Evolutionary conservation across 305 asterid species (phyloP).

Genomic region (Fraxinus velutina): DNA sequence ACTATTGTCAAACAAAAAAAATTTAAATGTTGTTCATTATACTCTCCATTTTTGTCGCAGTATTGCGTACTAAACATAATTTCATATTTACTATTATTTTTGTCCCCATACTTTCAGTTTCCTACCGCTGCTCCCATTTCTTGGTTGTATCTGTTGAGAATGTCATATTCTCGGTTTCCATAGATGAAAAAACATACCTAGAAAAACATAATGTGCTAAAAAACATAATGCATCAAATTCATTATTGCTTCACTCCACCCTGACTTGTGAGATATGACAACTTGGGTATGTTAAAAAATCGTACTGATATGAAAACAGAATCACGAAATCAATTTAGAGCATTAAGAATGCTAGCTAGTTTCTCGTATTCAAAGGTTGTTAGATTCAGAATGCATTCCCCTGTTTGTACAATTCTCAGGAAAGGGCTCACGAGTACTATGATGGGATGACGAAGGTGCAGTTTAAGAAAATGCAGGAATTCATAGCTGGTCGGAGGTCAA

Average conservation of each 20-base stretch:
- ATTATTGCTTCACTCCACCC: not conserved
- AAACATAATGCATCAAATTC: not conserved
- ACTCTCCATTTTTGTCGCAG: not conserved
- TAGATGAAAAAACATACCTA: too few relatives aligned
- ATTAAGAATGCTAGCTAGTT: not conserved
- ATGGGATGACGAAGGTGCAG: slow-evolving; percentile 84
- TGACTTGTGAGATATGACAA: not conserved
- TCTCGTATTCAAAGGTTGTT: not conserved
- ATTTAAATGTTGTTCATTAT: not conserved
- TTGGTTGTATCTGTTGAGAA: not conserved
- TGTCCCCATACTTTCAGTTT: not conserved
- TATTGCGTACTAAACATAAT: not conserved
- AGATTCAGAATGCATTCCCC: not conserved
- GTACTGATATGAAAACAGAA: not conserved
- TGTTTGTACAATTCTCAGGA: slow-evolving; percentile 43
- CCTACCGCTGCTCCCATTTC: not conserved
- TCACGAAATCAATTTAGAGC: not conserved
- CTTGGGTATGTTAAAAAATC: not conserved
- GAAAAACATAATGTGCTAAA: not conserved
- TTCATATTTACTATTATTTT: not conserved
- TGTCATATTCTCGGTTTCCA: not conserved
- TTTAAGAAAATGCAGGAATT: slow-evolving; percentile 89
- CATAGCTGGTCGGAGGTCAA: slow-evolving; percentile 65
- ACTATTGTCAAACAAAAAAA: not conserved
- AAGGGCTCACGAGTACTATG: slow-evolving; percentile 76